Evolutionary conservation across 1,284 basidiomycete species (phyloP).

Genomic region (Cerrena zonata): DNA sequence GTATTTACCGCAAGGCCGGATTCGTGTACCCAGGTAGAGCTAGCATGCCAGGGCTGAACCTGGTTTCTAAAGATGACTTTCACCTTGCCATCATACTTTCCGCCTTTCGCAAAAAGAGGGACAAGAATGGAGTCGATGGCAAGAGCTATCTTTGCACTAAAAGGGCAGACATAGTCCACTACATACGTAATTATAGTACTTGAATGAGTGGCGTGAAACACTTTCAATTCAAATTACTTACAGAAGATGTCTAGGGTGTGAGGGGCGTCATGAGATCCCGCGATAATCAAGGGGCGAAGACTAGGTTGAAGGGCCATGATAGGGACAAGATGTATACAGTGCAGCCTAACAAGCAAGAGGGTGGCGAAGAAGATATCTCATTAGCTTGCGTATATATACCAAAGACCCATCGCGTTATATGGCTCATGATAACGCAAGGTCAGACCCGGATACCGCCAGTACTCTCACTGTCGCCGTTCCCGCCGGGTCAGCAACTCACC

Average conservation of each 20-base stretch:
- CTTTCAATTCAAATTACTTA: constrained; percentile 28
- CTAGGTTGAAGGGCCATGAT: constrained; percentile 80
- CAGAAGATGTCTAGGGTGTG: constrained; percentile 84
- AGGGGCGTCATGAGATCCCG: constrained; percentile 59
- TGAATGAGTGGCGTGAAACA: constrained; percentile 3
- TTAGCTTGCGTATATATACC: too few species aligned
- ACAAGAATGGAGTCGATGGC: constrained; percentile 58
- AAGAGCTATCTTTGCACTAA: constrained; percentile 60
- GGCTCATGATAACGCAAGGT: background rate
- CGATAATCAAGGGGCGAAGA: constrained; percentile 66
- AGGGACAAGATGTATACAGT: too few species aligned
- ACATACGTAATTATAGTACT: background rate
- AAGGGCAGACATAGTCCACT: constrained; percentile 89
- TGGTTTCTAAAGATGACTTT: constrained; percentile 78
- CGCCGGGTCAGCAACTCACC: background rate
- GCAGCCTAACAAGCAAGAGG: too few species aligned
- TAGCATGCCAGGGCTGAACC: constrained; percentile 79
- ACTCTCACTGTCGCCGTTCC: background rate
- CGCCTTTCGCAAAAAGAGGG: constrained; percentile 54
- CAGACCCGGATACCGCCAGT: background rate
- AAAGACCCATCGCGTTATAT: background rate
- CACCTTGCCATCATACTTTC: constrained; percentile 72
- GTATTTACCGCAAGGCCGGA: constrained; percentile 69
- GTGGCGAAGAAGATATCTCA: too few species aligned
- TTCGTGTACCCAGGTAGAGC: constrained; percentile 75